Base-by-base conservation (phyloP, 2,329 filamentous ascomycete species). In the Fusarium nurragi region DNA sequence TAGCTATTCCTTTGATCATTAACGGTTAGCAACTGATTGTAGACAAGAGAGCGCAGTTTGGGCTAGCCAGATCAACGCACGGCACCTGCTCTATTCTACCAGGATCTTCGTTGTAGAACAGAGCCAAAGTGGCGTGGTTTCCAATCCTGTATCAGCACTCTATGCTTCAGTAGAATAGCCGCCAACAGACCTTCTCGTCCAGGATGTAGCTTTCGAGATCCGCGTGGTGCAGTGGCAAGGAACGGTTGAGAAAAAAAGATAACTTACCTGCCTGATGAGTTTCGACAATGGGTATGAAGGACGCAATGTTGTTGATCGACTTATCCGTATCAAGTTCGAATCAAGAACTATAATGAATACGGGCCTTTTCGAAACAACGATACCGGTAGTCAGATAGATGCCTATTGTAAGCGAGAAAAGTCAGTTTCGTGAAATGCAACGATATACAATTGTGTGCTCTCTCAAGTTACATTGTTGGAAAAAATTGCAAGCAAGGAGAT, bases 121-220 rank as follows among this genome's bases (percentile, higher is more conserved):
- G 23, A 51, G 49, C 50, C 51, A 45, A 59, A 51, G 64, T 71
- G 68, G 68, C 68, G 57, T 71, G 68, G 68, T 70, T 65, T 45
- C 48, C 67, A 54, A 67, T 65, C 64, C 59, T 60, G 46, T 53
- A 54, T 60, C 60, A 67, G 45, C 54, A 57, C 44, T 45, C 60
- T 44, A 56, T 56, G 63, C 59, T 62, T 58, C 55, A 61, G 46
- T 64, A 60, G 62, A 67, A 51, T 50, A 57, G 54, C 65, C 59
- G 53, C 65, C 63, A 65, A 65, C 67, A 54, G 50, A 67, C 44
- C n/a, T 36, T 49, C 26, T 41, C 62, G 23, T 59, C 53, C 56
- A 57, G 58, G 49, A 67, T 58, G 64, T 52, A 63, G 43, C 57
- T 57, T 66, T 61, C 54, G 62, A 43, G 51, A 58, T 55, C 57